Base-by-base conservation (phyloP, 2,329 filamentous ascomycete genomes). In the Pyrenochaeta sp. region DNA sequence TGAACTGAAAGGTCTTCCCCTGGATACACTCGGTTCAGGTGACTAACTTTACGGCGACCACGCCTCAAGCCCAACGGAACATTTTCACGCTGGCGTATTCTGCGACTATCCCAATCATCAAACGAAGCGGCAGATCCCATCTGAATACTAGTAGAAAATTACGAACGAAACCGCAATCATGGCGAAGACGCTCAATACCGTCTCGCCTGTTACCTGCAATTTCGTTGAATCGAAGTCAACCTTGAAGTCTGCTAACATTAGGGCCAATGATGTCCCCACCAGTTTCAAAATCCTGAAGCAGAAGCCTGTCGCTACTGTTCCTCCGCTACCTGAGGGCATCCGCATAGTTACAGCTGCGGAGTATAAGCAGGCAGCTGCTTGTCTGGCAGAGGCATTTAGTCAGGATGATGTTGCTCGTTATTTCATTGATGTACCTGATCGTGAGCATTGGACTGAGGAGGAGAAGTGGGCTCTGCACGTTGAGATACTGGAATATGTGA, bases 381-480 rank as follows among this genome's bases (percentile, higher is more conserved):
- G 88, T 67, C 84, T 96, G 63, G 88, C 91, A 41, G 86, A 91
- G 72, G 88, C 91, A 59, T 95, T 96, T 78, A 87, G 85, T 52
- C 81, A 87, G 56, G 91, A 95, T 74, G 85, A 90, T 53, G 83
- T 92, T 58, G 87, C 87, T 57, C 82, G 85, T 73, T 95, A 94
- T 77, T 87, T 92, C 67, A 81, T 93, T 66, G 85, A 90, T 68
- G 86, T 87, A 40, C 86, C 88, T 54, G 89, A 91, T 72, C 84
- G 86, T 77, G 81, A 80, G 57, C 75, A 81, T 57, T 85, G 84
- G 77, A 83, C 85, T 42, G 82, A 86, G 67, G 85, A 90, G 74
- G 80, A 87, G 70, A 88, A 87, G 71, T 95, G 89, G 88, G 85
- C 86, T 61, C 81, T 95, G 40, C 91, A 95, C 74, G 82, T 90